A percentile compares a stretch with the other conserved stretches of the same genome.
Conservation (phyloP, 1,284 basidiomycete genomes). For the Cutaneotrichosporon cyanovorans region DNA sequence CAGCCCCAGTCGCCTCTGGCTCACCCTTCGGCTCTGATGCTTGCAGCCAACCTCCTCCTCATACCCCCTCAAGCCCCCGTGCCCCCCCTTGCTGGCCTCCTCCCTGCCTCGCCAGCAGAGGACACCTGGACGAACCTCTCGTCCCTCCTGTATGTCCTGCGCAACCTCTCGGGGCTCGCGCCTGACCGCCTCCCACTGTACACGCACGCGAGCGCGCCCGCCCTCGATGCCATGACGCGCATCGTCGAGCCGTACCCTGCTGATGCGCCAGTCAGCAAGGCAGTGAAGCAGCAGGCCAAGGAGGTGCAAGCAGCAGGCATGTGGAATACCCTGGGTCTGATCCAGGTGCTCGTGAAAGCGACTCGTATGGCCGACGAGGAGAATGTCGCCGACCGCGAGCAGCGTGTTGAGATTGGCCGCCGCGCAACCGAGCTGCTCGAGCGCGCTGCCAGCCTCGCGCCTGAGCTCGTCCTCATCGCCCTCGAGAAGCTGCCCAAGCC, state of each 20-base stretch:
- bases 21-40: conserved; percentile 37
- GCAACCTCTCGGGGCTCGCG: conserved; percentile 77
- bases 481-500: conserved; percentile 79
- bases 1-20: conserved; percentile 34
- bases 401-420: conserved; percentile 60
- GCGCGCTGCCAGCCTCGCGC: conserved; percentile 71
- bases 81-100: conserved; percentile 44
- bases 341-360: conserved; percentile 67
- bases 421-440: conserved; percentile 83
- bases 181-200: conserved; percentile 88
- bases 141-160: conserved; percentile 78
- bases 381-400: conserved; percentile 53
- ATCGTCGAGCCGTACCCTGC: conserved; percentile 71
- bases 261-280: conserved; percentile 28
- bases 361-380: conserved; percentile 29
- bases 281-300: conserved; percentile 55
- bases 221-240: conserved; percentile 71
- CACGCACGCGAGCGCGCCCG: conserved; percentile 66
- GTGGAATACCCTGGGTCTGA: conserved; percentile 90
- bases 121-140: conserved; percentile 73
- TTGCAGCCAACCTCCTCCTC: conserved; percentile 44
- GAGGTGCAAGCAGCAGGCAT: conserved; percentile 72
- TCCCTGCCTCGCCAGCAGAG: conserved; percentile 44
- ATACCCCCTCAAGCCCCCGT: conserved; percentile 44
- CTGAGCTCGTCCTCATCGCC: conserved; percentile 90